Base-by-base conservation (phyloP, 331 rosid genomes). In the Rhamnella rubrinervis region DNA sequence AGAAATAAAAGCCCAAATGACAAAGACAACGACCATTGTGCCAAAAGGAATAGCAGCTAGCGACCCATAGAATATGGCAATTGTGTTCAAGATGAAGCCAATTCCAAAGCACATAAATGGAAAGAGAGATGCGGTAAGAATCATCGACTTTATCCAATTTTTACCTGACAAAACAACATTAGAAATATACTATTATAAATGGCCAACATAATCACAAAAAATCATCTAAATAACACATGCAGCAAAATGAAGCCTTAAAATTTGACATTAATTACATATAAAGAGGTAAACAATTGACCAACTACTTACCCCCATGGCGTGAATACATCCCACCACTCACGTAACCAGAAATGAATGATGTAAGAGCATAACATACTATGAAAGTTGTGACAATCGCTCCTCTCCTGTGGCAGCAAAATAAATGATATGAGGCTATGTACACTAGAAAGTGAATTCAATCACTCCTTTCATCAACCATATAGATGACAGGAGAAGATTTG, bases 281-380 rank as follows among this genome's bases (percentile, higher is more conserved):
- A 51, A 53, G 20, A 44, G 46, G 44, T 13, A 28, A 67, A 67
- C 49, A 35, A 25, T n/a, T 18, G 16, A 59, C 26, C 12, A 65
- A 19, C 53, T 65, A 60, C 92, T 31, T 86, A 95, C 99, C 99
- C 73, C 99, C 99, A 80, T 83, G 79, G 65, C 99, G 86, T 68
- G 99, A 95, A 85, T 91, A 95, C 99, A 95, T 95, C 63, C 99
- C 99, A 72, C 93, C 99, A 77, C 92, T 95, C 68, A 95, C 99
- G 66, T 95, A 95, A 78, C 99, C 99, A 72, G 96, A 91, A 72
- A 95, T 95, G 86, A 92, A 92, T 39, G 99, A 95, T 14, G 99
- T 95, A 75, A 95, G 96, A 69, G 99, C 99, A 70, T 95, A 95
- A 71, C 99, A 95, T 51, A 95, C 96, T 51, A 95, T 95, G 83